These are phyloP conservation scores for Ploettnerulaceae sp. DNA, from an alignment of 2,329 filamentous ascomycete genomes.

Conservation along the genomic window DNA sequence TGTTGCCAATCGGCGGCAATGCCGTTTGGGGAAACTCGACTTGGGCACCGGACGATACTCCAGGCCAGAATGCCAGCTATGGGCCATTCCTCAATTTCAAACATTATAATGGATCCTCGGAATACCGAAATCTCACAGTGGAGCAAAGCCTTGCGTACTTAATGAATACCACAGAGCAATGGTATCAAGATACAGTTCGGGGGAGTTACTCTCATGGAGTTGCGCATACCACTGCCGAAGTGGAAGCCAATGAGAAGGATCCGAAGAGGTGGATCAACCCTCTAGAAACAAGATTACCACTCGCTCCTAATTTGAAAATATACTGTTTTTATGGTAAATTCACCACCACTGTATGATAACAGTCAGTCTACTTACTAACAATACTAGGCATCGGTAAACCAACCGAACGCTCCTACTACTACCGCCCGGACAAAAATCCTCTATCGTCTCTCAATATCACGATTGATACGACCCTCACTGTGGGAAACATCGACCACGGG, in stretches of 20 bases:
- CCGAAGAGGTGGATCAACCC: constrained; percentile 91
- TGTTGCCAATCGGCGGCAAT: constrained; percentile 91
- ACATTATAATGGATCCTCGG: constrained; percentile 57
- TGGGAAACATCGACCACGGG: constrained; percentile 69
- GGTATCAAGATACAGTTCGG: constrained; percentile 73
- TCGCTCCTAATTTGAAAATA: constrained; percentile 85
- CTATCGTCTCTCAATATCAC: constrained; percentile 66
- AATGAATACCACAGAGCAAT: constrained; percentile 71
- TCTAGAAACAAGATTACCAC: constrained; percentile 78
- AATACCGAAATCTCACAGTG: constrained; percentile 74
- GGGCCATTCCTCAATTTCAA: constrained; percentile 86
- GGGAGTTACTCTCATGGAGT: constrained; percentile 83
- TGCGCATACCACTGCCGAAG: constrained; percentile 71
- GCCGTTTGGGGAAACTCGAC: constrained; percentile 89
- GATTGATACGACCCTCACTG: constrained; percentile 61
- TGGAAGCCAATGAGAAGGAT: constrained; percentile 75
- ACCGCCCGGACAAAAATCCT: constrained; percentile 64
- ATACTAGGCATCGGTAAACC: constrained; percentile 70
- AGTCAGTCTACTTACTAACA: constrained; percentile 4
- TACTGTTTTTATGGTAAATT: constrained; percentile 86
- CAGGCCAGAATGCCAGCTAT: constrained; percentile 66
- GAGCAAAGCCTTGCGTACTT: constrained; percentile 73
- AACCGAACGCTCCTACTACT: constrained; percentile 90
- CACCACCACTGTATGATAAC: not conserved
- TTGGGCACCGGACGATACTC: constrained; percentile 82